phyloP scores from a whole-genome alignment of 2,329 filamentous ascomycete genomes.

The Apiospora saccharicola region DNA sequence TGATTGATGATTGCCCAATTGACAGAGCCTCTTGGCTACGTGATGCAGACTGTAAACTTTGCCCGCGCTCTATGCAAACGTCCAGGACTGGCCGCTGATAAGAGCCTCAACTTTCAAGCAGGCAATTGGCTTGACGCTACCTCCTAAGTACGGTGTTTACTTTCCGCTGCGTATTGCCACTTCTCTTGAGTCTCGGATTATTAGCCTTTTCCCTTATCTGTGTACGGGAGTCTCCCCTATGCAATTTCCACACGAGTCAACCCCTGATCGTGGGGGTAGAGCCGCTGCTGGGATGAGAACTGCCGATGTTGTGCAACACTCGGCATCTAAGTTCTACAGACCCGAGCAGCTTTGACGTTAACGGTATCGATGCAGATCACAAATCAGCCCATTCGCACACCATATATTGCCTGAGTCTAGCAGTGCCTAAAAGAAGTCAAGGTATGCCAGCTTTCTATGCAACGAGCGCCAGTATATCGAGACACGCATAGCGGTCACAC shows the following conservation, averaged over 20 bases:
- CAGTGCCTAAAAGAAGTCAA: not conserved
- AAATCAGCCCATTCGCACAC: constrained; percentile 7
- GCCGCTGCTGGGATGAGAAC: not conserved
- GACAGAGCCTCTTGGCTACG: not conserved
- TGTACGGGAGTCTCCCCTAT: not conserved
- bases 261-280: constrained; percentile 6
- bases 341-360: not conserved
- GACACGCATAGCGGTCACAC: not conserved
- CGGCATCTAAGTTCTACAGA: not conserved
- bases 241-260: constrained; percentile 14
- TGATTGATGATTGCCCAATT: not conserved
- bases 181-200: not conserved
- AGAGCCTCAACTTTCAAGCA: not conserved
- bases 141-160: not conserved
- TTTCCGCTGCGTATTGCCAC: not conserved
- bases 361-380: not conserved
- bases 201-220: constrained; percentile 10
- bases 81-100: not conserved
- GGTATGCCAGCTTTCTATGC: not conserved
- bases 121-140: not conserved
- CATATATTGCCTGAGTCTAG: constrained; percentile 2
- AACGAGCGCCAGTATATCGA: not conserved
- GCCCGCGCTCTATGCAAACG: not conserved
- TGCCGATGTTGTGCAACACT: constrained; percentile 9
- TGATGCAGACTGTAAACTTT: not conserved